Evolutionary conservation across 371 early-diverging fungal genomes (phyloP), one percentile per base, ranked within the genome.

Genomic region (Rhizopus arrhizus): DNA sequence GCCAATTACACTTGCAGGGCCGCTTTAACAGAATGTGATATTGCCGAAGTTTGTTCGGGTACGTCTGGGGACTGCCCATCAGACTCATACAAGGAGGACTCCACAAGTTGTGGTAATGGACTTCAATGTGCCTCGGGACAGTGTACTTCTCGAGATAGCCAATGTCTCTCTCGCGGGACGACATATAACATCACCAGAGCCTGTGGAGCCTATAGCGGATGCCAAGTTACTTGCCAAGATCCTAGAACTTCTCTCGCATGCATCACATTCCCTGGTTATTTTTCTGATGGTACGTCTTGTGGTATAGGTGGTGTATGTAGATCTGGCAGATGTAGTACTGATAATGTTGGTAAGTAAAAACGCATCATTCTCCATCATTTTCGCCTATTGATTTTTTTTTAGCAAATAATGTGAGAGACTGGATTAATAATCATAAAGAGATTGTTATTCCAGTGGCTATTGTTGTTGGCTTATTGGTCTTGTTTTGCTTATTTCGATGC

Each of bases 221-320:
- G 93, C 53, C 79, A 85, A 28, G 59, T 93, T 48, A 78, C 77
- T 32, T 93, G 93, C 64, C 80, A 85, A 56, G 70, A 82, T 52
- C 89, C 89, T 5, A 70, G 72, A 12, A 64, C 78, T 5, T 42
- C 58, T 10, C 45, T 81, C 34, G 63, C 64, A 3, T 95, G 96
- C 69, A 74, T 85, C n/a, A 65, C 81, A 28, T 83, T 94, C 61
- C 89, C 85, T 3, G 95, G 95, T 10, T 74, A 75, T 53, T 95
- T 94, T 68, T 62, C 90, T 9, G 96, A 97, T 60, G 97, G 97
- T 34, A 92, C 96, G 0, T 81, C 91, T 0, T 97, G 97, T 68
- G 96, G 95, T 15, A 67, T 85, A 51, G 85, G 82, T 52, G 91
- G 91, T 34, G 64, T 67, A 7, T 93, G 93, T 60, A 80, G 73